Evolutionary conservation across 495 filamentous ascomycete species (phyloP).

Genomic region (Penicillium steckii): DNA sequence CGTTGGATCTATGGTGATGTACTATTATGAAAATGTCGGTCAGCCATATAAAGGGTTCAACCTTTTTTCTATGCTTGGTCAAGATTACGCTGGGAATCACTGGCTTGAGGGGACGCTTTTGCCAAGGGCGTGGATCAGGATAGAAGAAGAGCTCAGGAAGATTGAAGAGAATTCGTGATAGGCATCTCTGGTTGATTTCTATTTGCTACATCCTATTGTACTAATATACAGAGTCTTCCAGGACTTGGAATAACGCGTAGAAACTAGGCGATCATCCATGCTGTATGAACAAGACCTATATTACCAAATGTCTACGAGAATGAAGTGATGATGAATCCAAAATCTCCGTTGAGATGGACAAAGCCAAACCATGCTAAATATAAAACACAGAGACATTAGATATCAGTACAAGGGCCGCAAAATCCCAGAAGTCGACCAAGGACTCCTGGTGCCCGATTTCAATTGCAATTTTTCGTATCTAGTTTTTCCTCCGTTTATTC

Average conservation of each 20-base stretch:
- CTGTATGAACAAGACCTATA: background rate
- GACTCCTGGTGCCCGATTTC: constrained; percentile 3
- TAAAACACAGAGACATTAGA: constrained; percentile 31
- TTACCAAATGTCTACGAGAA: background rate
- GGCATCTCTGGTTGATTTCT: too few relatives aligned
- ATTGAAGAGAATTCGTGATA: too few relatives aligned
- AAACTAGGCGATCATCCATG: background rate
- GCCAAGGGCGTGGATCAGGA: constrained; percentile 10
- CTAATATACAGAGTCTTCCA: background rate
- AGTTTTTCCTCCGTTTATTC: constrained; percentile 7
- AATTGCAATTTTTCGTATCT: constrained; percentile 13
- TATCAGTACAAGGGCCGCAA: constrained; percentile 30
- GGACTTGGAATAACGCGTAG: background rate
- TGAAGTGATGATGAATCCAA: constrained; percentile 16
- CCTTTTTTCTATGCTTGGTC: constrained; percentile 10
- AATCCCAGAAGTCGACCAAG: constrained; percentile 1
- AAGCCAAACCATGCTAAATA: constrained; percentile 28
- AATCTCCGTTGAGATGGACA: constrained; percentile 30
- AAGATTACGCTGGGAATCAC: constrained; percentile 10
- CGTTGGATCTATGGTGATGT: constrained; percentile 9
- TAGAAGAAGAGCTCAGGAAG: constrained; percentile 7
- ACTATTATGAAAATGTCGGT: constrained; percentile 11
- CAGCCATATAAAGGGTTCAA: constrained; percentile 1
- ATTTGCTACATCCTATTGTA: too few relatives aligned
- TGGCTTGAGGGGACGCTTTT: constrained; percentile 11